Evolutionary conservation across 768 basidiomycete genomes (phyloP), one percentile per base, ranked within the genome.

Genomic region (Hortiboletus campestris): DNA sequence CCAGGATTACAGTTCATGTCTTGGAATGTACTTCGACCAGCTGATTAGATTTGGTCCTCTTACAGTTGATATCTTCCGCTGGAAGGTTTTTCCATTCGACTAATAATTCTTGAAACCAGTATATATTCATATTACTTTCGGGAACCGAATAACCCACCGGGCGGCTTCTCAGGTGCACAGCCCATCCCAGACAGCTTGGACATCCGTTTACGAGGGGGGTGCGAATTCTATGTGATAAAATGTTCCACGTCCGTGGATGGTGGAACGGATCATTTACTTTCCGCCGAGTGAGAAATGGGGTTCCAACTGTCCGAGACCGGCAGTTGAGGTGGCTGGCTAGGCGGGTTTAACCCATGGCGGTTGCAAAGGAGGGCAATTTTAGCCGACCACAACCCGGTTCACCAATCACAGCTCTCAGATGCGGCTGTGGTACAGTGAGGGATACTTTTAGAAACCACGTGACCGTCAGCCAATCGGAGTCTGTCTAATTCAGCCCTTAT

Each of bases 391-490:
- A 35, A 14, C 34, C 14, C 13, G 34, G 12, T 32, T 32, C 13
- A n/a, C n/a, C n/a, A n/a, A 11, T 32, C 31, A 32, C 31, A 32
- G 31, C 10, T 32, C 31, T 11, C 31, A 32, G 12, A 32, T 32
- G 31, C 29, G 6, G 29, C 29, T 29, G 29, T 29, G n/a, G 29
- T 32, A 32, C 12, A 32, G 32, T 13, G 32, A 32, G 10, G 7
- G 34, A 12, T 12, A 35, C 36, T 2, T n/a, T 12, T 17, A 11
- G 9, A 39, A 20, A 40, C 29, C 65, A 60, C 43, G 49, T 66
- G 64, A 60, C 29, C 36, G 2, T 10, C 20, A 56, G 41, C 71
- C 72, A 73, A 73, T 74, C 60, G 38, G 46, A 59, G 7, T 43
- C 17, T 3, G 17, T 32, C 31, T 54, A 67, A 49, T 66, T 68